Evolutionary conservation across 768 basidiomycete genomes (phyloP).

Genomic region (Mycena leptocephala): DNA sequence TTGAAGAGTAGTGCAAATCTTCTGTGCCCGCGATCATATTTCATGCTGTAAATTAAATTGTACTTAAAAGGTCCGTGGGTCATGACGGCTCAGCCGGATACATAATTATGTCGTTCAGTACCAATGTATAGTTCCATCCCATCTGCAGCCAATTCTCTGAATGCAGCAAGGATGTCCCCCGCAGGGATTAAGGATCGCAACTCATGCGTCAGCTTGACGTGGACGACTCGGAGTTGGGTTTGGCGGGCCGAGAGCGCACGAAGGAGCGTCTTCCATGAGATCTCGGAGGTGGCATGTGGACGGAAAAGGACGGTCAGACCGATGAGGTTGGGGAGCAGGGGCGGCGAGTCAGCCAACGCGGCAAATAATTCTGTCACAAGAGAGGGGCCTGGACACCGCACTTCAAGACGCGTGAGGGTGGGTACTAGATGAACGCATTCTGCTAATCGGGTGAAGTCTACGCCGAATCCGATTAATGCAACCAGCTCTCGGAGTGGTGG

Average conservation of each 20-base stretch:
- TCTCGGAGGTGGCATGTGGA: not conserved
- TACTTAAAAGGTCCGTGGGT: too few relatives aligned
- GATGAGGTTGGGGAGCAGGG: not conserved
- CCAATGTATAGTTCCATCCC: constrained; percentile 38
- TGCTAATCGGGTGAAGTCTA: too few relatives aligned
- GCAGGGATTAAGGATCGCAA: not conserved
- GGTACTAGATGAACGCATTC: not conserved
- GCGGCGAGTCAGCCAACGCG: not conserved
- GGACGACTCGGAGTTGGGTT: not conserved
- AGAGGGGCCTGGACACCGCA: not conserved
- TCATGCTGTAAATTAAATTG: too few relatives aligned
- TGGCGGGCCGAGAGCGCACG: not conserved
- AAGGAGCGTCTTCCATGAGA: not conserved
- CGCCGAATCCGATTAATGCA: not conserved
- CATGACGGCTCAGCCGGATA: too few relatives aligned
- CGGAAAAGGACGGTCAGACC: not conserved
- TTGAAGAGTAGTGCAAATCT: too few relatives aligned
- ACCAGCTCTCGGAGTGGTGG: not conserved
- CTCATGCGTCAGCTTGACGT: not conserved
- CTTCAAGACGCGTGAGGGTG: not conserved
- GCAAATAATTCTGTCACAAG: not conserved
- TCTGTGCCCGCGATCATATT: too few relatives aligned
- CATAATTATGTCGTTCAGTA: too few relatives aligned
- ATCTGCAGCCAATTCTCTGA: not conserved
- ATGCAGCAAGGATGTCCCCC: not conserved